Base-by-base conservation (phyloP, 2,329 filamentous ascomycete species). In the Drechslerella dactyloides region DNA sequence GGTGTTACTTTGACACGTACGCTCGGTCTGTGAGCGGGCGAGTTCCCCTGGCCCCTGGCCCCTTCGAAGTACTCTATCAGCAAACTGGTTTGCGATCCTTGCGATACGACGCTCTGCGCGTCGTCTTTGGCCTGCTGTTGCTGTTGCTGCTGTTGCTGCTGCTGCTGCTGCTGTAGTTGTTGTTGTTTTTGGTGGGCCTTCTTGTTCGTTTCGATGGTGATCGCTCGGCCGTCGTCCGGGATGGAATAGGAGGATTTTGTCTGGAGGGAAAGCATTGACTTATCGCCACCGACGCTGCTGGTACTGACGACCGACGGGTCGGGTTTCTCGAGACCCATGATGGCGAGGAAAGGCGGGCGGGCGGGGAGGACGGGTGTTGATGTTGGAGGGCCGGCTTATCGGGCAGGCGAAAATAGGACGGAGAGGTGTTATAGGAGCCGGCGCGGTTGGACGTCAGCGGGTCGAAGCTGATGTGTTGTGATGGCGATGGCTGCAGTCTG, bases 21-120 rank as follows among this genome's bases (percentile, higher is more conserved):
- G 79, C 91, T 96, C 11, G 93, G 92, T 76, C 90, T 88, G 76
- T 89, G 88, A 76, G 87, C 85, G 83, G 82, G 77, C 81, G 84
- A 77, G 80, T 75, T 65, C 76, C 83, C 83, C 76, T 83, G 83
- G 64, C 85, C 82, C 79, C 90, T 93, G 74, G 88, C 87, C 75
- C 87, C 90, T 81, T 96, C 93, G 78, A 96, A 97, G 80, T 96
- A 96, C 81, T 97, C 93, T 77, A 97, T 97, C 77, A 97, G 84
- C 75, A 97, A 84, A 64, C 91, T 96, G 40, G 93, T 96, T 82
- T 96, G 92, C 51, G 91, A 96, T 76, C 86, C 80, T 50, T 85
- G 80, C 80, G 83, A 83, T 66, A 85, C 81, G 74, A 80, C 79
- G 74, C 81, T 84, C 72, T 79, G 78, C 42, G 79, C 80, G 73